These are phyloP conservation scores for Gossypium australe DNA, from an alignment of 345 rosid species.

Conservation along the genomic window DNA sequence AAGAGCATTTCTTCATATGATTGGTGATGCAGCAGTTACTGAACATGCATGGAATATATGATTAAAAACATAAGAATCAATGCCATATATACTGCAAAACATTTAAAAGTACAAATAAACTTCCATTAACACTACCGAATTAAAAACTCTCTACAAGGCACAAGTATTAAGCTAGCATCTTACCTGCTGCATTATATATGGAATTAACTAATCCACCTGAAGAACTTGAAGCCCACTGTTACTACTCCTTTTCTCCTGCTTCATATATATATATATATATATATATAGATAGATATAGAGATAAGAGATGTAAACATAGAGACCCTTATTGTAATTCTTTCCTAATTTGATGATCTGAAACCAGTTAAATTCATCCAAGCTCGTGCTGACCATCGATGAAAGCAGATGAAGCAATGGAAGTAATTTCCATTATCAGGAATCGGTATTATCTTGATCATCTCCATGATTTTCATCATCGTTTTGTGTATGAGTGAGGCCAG, in stretches of 20 bases:
- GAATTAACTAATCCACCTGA: neutral
- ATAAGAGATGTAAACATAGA: neutral
- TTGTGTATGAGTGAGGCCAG: neutral
- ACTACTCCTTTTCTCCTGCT: neutral
- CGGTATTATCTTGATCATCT: slow-evolving; percentile 2
- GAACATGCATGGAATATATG: neutral
- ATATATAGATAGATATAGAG: neutral
- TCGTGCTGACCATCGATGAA: neutral
- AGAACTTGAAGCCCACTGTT: neutral
- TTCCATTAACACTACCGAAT: neutral
- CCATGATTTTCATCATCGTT: neutral
- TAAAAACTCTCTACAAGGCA: neutral
- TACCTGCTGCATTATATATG: neutral
- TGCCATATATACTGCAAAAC: neutral
- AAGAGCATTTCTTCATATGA: neutral
- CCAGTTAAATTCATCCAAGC: neutral
- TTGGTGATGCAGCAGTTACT: neutral
- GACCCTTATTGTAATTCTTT: slow-evolving; percentile 1
- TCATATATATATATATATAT: neutral
- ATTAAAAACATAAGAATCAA: neutral
- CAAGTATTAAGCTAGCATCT: slow-evolving; percentile 4
- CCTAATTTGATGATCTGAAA: neutral
- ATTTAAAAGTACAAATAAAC: neutral
- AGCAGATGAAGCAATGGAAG: neutral
- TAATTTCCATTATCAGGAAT: neutral